Evolutionary conservation across 805 yeast species (phyloP).

Genomic region (Saturnispora ahearnii): DNA sequence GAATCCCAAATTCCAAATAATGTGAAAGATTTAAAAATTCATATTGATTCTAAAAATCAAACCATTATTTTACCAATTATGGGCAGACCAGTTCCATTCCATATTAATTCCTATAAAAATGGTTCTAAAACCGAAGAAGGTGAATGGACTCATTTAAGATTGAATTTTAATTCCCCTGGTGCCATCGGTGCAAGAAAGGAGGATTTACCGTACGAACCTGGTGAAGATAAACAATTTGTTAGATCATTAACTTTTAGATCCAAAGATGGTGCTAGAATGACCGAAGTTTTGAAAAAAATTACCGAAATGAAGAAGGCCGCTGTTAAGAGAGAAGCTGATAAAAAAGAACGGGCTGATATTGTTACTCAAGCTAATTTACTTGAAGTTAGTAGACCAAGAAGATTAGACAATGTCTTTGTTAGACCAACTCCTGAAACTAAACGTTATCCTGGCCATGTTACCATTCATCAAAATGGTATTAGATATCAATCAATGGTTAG

Average conservation of each 20-base stretch:
- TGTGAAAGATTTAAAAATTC: constrained; percentile 76
- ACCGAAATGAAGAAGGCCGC: constrained; percentile 89
- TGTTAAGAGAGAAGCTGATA: constrained; percentile 82
- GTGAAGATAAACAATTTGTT: constrained; percentile 76
- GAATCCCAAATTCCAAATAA: constrained; percentile 84
- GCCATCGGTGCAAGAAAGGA: constrained; percentile 43
- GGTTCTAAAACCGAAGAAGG: constrained; percentile 97
- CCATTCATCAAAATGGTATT: constrained; percentile 93
- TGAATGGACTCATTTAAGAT: constrained; percentile 80
- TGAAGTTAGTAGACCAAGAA: constrained; percentile 77
- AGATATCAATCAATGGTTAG: constrained; percentile 83
- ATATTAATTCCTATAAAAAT: constrained; percentile 85
- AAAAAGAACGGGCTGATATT: constrained; percentile 87
- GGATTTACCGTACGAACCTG: constrained; percentile 86
- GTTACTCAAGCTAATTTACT: constrained; percentile 83
- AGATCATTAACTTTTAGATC: constrained; percentile 84
- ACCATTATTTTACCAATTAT: constrained; percentile 84
- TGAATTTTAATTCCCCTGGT: constrained; percentile 92
- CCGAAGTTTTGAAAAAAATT: constrained; percentile 81
- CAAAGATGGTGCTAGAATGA: constrained; percentile 82
- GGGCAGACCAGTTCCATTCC: constrained; percentile 98
- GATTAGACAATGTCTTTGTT: constrained; percentile 79
- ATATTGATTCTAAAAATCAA: constrained; percentile 80
- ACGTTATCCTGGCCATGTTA: constrained; percentile 82
- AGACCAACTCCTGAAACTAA: constrained; percentile 98